Conservation (phyloP, 2,329 filamentous ascomycete species). For the Rhinocladiella similis region DNA sequence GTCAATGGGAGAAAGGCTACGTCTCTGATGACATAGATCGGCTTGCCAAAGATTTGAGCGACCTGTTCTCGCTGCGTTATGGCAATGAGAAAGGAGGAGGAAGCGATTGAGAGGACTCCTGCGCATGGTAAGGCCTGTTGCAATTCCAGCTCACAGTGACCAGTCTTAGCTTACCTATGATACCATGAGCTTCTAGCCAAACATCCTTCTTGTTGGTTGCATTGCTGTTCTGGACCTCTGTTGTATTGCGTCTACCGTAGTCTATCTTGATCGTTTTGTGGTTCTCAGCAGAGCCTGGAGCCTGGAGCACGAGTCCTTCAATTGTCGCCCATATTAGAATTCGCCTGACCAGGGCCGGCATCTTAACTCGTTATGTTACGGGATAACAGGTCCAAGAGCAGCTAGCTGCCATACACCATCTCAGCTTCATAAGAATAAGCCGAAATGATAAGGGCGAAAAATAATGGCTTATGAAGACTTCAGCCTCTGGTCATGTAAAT, state of each 20-base stretch:
- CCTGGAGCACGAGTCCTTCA: conserved; percentile 81
- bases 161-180: conserved; percentile 54
- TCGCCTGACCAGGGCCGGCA: conserved; percentile 79
- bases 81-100: conserved; percentile 78
- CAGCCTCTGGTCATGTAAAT: too few species aligned
- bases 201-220: conserved; percentile 34
- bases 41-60: conserved; percentile 77
- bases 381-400: neutral
- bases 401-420: neutral
- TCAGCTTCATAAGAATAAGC: neutral
- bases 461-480: too few species aligned
- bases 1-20: conserved; percentile 87
- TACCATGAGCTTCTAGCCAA: conserved; percentile 51
- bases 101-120: conserved; percentile 85
- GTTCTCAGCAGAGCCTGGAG: conserved; percentile 54
- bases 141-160: conserved; percentile 8
- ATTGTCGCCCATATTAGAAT: conserved; percentile 76
- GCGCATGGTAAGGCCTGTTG: conserved; percentile 1
- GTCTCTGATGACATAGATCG: conserved; percentile 84
- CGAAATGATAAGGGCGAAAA: too few species aligned
- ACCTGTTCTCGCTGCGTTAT: conserved; percentile 87
- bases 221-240: conserved; percentile 38
- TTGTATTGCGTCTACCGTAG: conserved; percentile 62
- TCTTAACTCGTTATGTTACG: conserved; percentile 38
- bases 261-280: conserved; percentile 65